These are phyloP conservation scores for Ambrosia artemisiifolia DNA, from an alignment of 129 eudicot species.

Conservation along the genomic window DNA sequence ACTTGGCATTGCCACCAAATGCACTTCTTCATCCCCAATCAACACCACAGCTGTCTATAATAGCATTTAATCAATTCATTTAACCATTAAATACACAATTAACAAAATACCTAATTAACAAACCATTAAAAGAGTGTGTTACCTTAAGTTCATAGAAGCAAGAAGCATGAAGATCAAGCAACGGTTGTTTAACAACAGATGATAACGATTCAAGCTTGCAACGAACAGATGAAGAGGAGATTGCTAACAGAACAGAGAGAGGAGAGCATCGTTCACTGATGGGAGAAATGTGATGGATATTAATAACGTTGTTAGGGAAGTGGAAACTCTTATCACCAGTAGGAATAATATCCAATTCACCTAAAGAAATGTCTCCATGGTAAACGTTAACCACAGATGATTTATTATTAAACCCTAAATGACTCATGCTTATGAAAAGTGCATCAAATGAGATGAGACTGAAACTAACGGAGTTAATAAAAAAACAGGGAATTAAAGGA, in stretches of 20 bases:
- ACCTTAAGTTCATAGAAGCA: slow-evolving; percentile 82
- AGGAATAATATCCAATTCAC: slow-evolving; percentile 65
- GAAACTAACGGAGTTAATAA: too few species aligned
- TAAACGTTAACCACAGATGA: slow-evolving; percentile 52
- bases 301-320: slow-evolving; percentile 81
- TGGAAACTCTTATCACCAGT: slow-evolving; percentile 45
- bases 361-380: slow-evolving; percentile 65
- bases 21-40: slow-evolving; percentile 77
- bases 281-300: slow-evolving; percentile 59
- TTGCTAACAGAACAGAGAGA: slow-evolving; percentile 66
- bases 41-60: slow-evolving; percentile 80
- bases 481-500: background rate
- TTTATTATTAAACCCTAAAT: slow-evolving; percentile 58
- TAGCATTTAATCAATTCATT: background rate
- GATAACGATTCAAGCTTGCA: slow-evolving; percentile 77
- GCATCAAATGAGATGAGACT: background rate
- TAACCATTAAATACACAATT: background rate
- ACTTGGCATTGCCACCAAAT: slow-evolving; percentile 93
- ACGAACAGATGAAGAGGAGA: slow-evolving; percentile 53
- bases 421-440: slow-evolving; percentile 41
- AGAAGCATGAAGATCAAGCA: slow-evolving; percentile 63
- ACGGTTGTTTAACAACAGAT: slow-evolving; percentile 30
- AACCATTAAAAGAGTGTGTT: too few species aligned
- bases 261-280: slow-evolving; percentile 69
- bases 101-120: too few species aligned